Conservation (phyloP, 2,329 filamentous ascomycete genomes). For the Cercospora sp. region DNA sequence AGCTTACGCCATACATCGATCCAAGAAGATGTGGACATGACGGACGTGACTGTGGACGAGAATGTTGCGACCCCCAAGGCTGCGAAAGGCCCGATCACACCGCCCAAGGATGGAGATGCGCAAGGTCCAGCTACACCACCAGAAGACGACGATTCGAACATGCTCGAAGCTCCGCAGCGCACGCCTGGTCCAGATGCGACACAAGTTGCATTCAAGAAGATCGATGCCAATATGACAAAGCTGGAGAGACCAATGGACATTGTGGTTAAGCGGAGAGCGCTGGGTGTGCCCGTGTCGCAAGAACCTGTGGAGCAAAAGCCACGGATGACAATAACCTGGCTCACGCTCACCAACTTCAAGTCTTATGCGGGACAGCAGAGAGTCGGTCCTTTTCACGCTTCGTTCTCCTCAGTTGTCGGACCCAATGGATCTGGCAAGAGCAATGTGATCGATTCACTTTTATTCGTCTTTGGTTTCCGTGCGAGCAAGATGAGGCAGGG, state of each 20-base stretch:
- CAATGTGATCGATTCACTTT: conserved; percentile 94
- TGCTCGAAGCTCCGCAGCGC: conserved; percentile 22
- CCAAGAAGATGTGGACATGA: conserved; percentile 24
- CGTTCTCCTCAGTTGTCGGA: conserved; percentile 95
- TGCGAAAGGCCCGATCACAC: conserved; percentile 11
- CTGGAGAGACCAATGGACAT: conserved; percentile 93
- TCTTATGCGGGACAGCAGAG: conserved; percentile 95
- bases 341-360: conserved; percentile 96
- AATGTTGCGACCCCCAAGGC: conserved; percentile 19
- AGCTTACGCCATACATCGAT: conserved; percentile 22
- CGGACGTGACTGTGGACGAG: conserved; percentile 27
- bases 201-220: conserved; percentile 60
- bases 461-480: conserved; percentile 99
- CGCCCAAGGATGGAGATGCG: conserved; percentile 2
- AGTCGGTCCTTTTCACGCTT: conserved; percentile 94
- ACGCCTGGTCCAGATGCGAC: conserved; percentile 19
- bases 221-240: conserved; percentile 73
- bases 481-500: conserved; percentile 99
- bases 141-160: conserved; percentile 22
- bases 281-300: conserved; percentile 62
- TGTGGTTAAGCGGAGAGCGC: conserved; percentile 77
- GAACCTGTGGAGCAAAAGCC: conserved; percentile 77
- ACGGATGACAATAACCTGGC: conserved; percentile 87
- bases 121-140: conserved; percentile 3
- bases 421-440: conserved; percentile 98